These are phyloP conservation scores for Pseudoneurospora amorphoporcata DNA, from an alignment of 495 filamentous ascomycete species.

Conservation along the genomic window DNA sequence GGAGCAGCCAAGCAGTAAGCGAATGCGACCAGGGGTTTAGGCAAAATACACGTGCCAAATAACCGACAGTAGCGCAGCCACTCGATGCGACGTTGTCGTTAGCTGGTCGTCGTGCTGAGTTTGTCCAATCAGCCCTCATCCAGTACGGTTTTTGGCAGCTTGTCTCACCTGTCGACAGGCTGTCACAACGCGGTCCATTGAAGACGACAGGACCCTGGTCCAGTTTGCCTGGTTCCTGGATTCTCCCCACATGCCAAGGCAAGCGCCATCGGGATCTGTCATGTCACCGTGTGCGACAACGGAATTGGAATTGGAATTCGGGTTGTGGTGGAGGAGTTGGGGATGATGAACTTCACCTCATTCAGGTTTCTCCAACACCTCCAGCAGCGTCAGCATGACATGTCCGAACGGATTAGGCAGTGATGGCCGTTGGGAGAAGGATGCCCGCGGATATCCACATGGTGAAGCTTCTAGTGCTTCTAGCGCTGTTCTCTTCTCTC, in stretches of 20 bases:
- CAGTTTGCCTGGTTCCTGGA: neutral
- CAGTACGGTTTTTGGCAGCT: neutral
- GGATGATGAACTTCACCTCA: neutral
- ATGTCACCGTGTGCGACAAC: neutral
- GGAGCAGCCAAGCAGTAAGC: neutral
- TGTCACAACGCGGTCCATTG: neutral
- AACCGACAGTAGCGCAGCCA: neutral
- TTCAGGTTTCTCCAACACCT: neutral
- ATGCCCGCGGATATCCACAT: neutral
- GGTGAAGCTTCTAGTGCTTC: neutral
- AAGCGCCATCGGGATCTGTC: neutral
- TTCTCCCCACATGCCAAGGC: neutral
- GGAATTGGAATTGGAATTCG: neutral
- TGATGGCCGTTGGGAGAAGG: neutral
- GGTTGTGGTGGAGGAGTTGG: neutral
- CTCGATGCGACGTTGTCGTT: neutral
- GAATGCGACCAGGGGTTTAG: neutral
- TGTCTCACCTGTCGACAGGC: neutral
- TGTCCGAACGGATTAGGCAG: neutral
- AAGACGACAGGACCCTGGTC: neutral
- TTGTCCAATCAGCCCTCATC: neutral
- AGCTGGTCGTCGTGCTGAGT: neutral
- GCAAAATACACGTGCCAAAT: neutral
- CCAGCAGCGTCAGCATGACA: neutral
- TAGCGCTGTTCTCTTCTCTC: neutral